A percentile compares a stretch with the other conserved stretches of the same genome.
These are phyloP conservation scores for Malania oleifera DNA, from an alignment of 164 flowering plant genomes.

Conservation along the genomic window DNA sequence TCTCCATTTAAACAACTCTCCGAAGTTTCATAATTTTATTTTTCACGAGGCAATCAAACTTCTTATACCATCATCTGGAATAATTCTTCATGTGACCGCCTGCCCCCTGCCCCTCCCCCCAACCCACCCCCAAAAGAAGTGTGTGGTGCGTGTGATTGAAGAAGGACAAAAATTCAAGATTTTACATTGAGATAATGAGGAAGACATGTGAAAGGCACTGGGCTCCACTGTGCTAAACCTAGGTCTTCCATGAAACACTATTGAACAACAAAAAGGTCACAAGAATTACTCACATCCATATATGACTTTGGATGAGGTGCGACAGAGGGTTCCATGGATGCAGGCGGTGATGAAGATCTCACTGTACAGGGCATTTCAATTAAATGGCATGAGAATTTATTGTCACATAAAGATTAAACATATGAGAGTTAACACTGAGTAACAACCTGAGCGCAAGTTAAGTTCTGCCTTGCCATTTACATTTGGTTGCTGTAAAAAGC, in stretches of 20 bases:
- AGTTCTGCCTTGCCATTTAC: constrained; percentile 46
- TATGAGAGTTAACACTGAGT: not conserved
- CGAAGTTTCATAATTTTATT: no score
- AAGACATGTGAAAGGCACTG: no score
- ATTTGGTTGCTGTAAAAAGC: constrained; percentile 38
- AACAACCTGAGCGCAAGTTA: constrained; percentile 52
- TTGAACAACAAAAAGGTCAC: not conserved
- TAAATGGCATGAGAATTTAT: constrained; percentile 5
- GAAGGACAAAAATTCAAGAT: no score
- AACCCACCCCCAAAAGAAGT: no score
- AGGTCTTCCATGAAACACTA: not conserved
- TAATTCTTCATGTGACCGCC: no score
- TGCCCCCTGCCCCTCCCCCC: no score
- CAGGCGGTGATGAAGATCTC: constrained; percentile 66
- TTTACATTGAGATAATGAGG: no score
- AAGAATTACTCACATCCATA: constrained; percentile 55
- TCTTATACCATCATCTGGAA: no score
- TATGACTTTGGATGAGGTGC: constrained; percentile 82
- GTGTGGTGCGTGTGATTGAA: no score
- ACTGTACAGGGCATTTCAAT: constrained; percentile 36
- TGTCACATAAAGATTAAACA: constrained; percentile 2
- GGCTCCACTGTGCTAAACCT: not conserved
- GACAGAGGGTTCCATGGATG: constrained; percentile 44
- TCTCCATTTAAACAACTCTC: no score
- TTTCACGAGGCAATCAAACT: no score